Evolutionary conservation across 2,329 filamentous ascomycete genomes (phyloP).

Genomic region (Colletotrichum endophyticum): DNA sequence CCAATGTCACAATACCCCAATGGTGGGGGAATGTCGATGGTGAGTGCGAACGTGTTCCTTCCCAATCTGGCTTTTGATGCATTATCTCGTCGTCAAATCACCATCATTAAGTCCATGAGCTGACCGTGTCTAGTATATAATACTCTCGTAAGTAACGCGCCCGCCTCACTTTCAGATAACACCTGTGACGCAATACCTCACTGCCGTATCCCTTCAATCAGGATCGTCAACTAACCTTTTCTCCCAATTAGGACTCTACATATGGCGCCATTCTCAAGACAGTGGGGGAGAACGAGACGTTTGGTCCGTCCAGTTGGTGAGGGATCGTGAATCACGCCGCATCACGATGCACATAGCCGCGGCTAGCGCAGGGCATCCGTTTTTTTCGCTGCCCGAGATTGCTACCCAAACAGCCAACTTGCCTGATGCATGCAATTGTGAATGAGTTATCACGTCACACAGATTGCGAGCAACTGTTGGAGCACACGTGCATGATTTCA

Average conservation of each 20-base stretch:
- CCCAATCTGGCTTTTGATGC: background rate
- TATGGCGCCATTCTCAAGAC: conserved; percentile 25
- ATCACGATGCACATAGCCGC: conserved; percentile 6
- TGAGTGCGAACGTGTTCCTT: background rate
- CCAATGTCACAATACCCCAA: conserved; percentile 39
- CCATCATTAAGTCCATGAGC: background rate
- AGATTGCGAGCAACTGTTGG: background rate
- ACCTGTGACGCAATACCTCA: background rate
- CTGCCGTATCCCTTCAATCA: background rate
- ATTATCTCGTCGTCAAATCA: background rate
- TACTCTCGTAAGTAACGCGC: conserved; percentile 27
- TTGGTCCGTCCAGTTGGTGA: conserved; percentile 37
- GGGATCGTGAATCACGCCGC: conserved; percentile 10
- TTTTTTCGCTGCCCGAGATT: conserved; percentile 12
- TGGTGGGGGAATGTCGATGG: conserved; percentile 58
- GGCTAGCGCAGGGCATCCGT: background rate
- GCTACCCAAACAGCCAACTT: background rate
- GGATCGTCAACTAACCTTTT: background rate
- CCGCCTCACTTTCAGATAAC: background rate
- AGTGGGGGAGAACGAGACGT: conserved; percentile 27
- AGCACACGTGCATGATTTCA: background rate
- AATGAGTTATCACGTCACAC: background rate
- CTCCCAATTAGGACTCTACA: conserved; percentile 24
- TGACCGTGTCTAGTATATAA: conserved; percentile 29
- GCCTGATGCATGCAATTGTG: background rate